These are phyloP conservation scores for Lanmaoa pseudosensibilis DNA, from an alignment of 768 basidiomycete genomes.

Conservation along the genomic window DNA sequence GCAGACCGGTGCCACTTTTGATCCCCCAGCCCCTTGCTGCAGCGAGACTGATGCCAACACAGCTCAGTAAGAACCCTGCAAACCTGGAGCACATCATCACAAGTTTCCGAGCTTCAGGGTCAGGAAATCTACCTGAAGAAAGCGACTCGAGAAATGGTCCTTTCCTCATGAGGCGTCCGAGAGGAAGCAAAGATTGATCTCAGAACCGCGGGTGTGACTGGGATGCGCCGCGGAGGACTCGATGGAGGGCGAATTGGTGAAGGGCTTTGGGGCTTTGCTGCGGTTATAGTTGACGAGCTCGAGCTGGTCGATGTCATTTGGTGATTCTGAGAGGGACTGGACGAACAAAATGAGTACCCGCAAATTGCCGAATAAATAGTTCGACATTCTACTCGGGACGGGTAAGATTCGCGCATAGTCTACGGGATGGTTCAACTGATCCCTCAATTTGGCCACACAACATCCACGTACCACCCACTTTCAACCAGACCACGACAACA, in stretches of 20 bases:
- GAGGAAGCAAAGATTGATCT: constrained; percentile 87
- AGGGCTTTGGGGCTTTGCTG: constrained; percentile 33
- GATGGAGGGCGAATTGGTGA: constrained; percentile 40
- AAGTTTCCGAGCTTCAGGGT: not conserved
- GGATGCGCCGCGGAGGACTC: constrained; percentile 60
- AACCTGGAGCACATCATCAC: constrained; percentile 48
- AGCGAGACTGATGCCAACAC: constrained; percentile 72
- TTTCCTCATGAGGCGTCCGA: constrained; percentile 76
- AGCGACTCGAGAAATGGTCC: constrained; percentile 79
- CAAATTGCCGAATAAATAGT: constrained; percentile 23
- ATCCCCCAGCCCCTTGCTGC: constrained; percentile 72
- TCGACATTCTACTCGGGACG: not conserved
- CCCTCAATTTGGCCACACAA: not conserved
- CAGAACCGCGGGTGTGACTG: constrained; percentile 79
- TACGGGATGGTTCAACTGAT: not conserved
- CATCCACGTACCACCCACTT: not conserved
- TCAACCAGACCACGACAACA: constrained; percentile 3
- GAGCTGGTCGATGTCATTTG: constrained; percentile 42
- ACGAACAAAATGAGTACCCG: constrained; percentile 2
- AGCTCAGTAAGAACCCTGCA: constrained; percentile 79
- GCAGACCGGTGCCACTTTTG: constrained; percentile 61
- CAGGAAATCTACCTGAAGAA: constrained; percentile 68
- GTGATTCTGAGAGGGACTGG: not conserved
- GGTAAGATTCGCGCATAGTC: not conserved
- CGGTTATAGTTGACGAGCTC: constrained; percentile 51